Conservation (phyloP, 1,284 basidiomycete species). For the Apiotrichum montevideense region DNA sequence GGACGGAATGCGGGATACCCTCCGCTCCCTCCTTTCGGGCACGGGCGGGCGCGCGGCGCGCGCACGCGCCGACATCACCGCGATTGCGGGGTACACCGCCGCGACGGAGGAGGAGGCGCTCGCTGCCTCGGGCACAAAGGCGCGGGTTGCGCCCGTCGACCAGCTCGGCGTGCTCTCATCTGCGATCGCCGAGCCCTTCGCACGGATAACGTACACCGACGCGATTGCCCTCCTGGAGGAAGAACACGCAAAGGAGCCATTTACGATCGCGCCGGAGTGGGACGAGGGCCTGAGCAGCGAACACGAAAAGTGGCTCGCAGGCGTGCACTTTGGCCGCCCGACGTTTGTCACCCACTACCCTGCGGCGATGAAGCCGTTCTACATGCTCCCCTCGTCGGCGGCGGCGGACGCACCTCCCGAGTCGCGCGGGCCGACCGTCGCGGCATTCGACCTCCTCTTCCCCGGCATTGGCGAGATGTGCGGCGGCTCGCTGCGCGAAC, state of each 20-base stretch:
- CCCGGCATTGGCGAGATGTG: conserved; percentile 83
- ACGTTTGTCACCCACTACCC: conserved; percentile 93
- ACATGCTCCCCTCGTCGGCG: conserved; percentile 62
- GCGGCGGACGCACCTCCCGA: not conserved
- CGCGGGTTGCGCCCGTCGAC: not conserved
- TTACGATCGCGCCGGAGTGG: conserved; percentile 61
- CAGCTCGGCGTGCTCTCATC: conserved; percentile 16
- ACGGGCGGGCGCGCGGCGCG: conserved; percentile 14
- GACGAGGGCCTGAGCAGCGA: conserved; percentile 72
- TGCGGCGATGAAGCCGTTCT: conserved; percentile 77
- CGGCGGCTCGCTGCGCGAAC: conserved; percentile 86
- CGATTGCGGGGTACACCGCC: not conserved
- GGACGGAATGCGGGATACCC: conserved; percentile 45
- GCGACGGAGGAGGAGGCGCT: not conserved
- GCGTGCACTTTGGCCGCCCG: conserved; percentile 57
- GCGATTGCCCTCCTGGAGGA: conserved; percentile 60
- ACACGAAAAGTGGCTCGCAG: conserved; percentile 86
- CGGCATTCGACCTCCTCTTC: conserved; percentile 90
- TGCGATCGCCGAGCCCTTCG: conserved; percentile 29
- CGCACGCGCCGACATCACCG: conserved; percentile 24
- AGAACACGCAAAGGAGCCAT: conserved; percentile 45
- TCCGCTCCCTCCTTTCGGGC: conserved; percentile 21
- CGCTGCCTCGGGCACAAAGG: not conserved
- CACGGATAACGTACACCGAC: conserved; percentile 71
- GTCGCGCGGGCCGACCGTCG: conserved; percentile 55